phyloP scores from a whole-genome alignment of 169 alveolate species.

The Perkinsus olseni region DNA sequence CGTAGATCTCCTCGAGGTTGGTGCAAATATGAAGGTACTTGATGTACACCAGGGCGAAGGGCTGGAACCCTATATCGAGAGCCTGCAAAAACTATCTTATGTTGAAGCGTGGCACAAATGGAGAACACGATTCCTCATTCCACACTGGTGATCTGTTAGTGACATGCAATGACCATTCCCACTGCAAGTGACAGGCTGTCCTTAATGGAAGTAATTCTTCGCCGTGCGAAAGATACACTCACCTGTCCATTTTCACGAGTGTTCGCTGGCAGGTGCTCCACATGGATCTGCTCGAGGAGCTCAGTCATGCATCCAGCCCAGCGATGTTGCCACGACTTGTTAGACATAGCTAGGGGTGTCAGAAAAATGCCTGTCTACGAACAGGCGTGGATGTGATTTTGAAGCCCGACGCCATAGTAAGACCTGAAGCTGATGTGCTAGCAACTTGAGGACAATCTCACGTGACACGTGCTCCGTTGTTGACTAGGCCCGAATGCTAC shows the following conservation, averaged over 20 bases:
- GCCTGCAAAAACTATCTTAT: constrained; percentile 2
- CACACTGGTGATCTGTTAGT: neutral
- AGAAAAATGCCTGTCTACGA: too few species aligned
- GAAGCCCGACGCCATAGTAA: too few species aligned
- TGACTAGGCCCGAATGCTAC: too few species aligned
- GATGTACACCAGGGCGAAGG: constrained; percentile 63
- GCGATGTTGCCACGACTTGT: constrained; percentile 26
- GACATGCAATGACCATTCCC: too few species aligned
- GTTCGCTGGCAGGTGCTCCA: constrained; percentile 61
- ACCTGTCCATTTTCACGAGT: neutral
- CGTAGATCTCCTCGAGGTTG: constrained; percentile 75
- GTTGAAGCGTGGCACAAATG: neutral
- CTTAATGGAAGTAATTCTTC: neutral
- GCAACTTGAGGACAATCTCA: too few species aligned
- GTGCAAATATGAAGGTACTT: constrained; percentile 67
- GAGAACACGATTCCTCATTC: neutral
- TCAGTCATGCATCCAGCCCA: constrained; percentile 74
- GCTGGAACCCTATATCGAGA: constrained; percentile 49
- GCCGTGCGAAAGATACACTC: neutral
- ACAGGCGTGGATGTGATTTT: too few species aligned
- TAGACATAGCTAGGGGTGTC: neutral
- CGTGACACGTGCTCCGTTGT: too few species aligned
- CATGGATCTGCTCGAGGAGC: constrained; percentile 63
- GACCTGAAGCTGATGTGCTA: too few species aligned
- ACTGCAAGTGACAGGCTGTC: neutral